Conservation (phyloP, 768 basidiomycete genomes). For the Podaxis carcinomalis region DNA sequence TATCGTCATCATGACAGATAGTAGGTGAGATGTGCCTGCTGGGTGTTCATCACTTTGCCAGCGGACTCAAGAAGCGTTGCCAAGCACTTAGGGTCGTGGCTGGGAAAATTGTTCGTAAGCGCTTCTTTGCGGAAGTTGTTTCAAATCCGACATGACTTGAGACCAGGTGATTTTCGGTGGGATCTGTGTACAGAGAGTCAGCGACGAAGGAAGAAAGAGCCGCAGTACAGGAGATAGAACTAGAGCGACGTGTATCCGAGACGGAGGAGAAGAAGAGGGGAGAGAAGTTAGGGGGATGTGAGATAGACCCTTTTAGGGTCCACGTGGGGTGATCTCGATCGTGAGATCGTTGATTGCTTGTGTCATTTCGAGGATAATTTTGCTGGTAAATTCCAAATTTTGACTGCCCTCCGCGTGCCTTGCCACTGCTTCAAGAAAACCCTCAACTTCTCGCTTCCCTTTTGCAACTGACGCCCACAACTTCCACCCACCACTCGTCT, state of each 20-base stretch:
- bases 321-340: constrained; percentile 17
- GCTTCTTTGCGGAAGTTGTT: constrained; percentile 1
- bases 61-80: background rate
- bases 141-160: background rate
- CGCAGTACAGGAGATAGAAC: background rate
- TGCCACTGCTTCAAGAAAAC: constrained; percentile 7
- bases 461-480: constrained; percentile 7
- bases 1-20: background rate
- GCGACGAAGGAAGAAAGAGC: background rate
- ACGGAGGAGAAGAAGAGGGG: background rate
- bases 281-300: background rate
- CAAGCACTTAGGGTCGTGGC: constrained; percentile 6
- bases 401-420: constrained; percentile 15
- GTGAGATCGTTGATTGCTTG: constrained; percentile 17
- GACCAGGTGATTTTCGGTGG: background rate
- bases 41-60: background rate
- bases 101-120: constrained; percentile 3
- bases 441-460: constrained; percentile 8
- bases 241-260: background rate
- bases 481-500: background rate
- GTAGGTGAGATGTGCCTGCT: background rate
- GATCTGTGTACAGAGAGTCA: background rate
- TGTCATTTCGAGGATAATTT: constrained; percentile 15
- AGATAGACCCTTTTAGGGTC: constrained; percentile 5
- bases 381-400: constrained; percentile 15